phyloP scores from a whole-genome alignment of 2,329 filamentous ascomycete species.

The Colletotrichum karsti region DNA sequence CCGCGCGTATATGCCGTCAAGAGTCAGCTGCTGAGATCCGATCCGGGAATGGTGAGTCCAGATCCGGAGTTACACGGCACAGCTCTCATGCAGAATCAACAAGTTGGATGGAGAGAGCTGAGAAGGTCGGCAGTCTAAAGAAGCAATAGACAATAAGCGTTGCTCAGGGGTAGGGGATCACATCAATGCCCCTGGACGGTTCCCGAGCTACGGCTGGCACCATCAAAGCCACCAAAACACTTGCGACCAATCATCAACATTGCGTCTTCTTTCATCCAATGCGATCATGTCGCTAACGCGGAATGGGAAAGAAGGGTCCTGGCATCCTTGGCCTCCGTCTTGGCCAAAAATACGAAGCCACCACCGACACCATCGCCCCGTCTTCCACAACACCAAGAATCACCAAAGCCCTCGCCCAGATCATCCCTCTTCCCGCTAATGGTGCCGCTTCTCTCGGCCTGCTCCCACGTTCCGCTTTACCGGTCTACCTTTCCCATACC shows the following conservation, averaged over 20 bases:
- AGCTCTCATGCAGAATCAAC: neutral
- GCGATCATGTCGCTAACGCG: neutral
- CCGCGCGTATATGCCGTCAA: neutral
- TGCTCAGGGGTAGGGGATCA: constrained; percentile 17
- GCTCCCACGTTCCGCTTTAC: neutral
- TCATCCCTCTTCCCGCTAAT: constrained; percentile 17
- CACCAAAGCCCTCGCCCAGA: constrained; percentile 11
- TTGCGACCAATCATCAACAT: neutral
- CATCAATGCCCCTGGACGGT: constrained; percentile 7
- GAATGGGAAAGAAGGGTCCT: neutral
- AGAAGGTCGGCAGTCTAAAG: neutral
- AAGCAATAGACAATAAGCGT: constrained; percentile 12
- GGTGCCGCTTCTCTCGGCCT: constrained; percentile 12
- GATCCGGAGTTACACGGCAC: neutral
- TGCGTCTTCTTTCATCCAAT: neutral
- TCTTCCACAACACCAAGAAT: neutral
- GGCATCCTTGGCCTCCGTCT: neutral
- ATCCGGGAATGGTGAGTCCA: neutral
- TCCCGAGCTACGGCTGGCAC: constrained; percentile 14
- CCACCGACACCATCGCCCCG: neutral
- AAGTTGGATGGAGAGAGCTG: neutral
- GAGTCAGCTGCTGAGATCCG: neutral
- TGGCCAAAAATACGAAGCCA: constrained; percentile 23
- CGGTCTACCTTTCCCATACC: neutral
- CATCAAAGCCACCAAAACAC: neutral